Evolutionary conservation across 805 yeast species (phyloP), one percentile per base, ranked within the genome.

Genomic region (Millerago galiae): DNA sequence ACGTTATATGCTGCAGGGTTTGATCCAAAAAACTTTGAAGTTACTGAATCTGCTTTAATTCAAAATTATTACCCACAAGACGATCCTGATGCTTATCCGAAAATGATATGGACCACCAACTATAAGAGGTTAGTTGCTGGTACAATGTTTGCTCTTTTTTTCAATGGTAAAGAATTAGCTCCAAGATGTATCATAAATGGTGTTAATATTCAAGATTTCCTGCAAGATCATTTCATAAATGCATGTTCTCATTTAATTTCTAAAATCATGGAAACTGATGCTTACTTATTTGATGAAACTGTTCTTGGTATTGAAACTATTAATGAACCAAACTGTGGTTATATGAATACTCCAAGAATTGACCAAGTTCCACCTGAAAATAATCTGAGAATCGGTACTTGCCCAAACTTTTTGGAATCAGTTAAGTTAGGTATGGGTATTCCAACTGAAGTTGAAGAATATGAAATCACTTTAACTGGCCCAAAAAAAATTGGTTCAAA

Each of bases 61-160:
- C 96, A 90, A 58, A 80, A 83, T 52, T 58, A 65, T 14, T 70
- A 68, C 57, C 62, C 67, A 1, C 55, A 58, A 21, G 24, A 21
- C 5, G 61, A 63, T 40, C 58, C 63, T 2, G 62, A 61, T 24
- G 55, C 63, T 2, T 84, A 75, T 58, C 88, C 89, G 7, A 83
- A 85, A 53, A 90, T 90, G 97, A 68, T 89, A 28, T 90, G 97
- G 97, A 79, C 95, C 0, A 79, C 96, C 1, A 90, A 90, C 61
- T 88, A 89, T 56, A 75, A 69, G 47, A 70, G 93, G 29, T 65
- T 88, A 45, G 95, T 88, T 2, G 70, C 83, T 29, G 74, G 77
- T 47, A 79, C 84, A 8, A 86, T 90, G 93, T 88, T 88, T 60
- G 84, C 95, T 0, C 59, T 87, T 52, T 90, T 90, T 56, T 89